These are phyloP conservation scores for Trichoderma sp. DNA, from an alignment of 2,329 filamentous ascomycete species.

Conservation along the genomic window DNA sequence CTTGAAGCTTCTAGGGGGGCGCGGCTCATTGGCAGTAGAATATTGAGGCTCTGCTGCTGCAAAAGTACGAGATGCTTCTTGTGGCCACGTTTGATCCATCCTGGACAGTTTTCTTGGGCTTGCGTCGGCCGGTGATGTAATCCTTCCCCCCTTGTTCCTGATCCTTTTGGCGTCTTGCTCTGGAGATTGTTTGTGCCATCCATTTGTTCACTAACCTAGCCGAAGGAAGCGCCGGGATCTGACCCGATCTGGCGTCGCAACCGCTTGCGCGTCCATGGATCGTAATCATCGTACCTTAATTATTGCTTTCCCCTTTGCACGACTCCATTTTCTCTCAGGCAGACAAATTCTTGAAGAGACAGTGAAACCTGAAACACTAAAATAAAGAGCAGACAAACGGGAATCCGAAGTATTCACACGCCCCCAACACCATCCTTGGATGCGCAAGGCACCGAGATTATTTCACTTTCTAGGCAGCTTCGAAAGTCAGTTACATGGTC, in stretches of 20 bases:
- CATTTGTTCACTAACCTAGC: neutral
- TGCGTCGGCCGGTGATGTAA: conserved; percentile 24
- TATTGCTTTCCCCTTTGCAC: too few relatives aligned
- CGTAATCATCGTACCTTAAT: too few relatives aligned
- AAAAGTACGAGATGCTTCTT: too few relatives aligned
- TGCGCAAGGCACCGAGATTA: conserved; percentile 24
- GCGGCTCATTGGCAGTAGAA: neutral
- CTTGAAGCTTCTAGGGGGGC: neutral
- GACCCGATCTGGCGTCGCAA: conserved; percentile 10
- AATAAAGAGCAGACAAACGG: too few relatives aligned
- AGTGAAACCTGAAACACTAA: too few relatives aligned
- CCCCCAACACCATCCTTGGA: neutral
- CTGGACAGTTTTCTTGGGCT: neutral
- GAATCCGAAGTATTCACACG: neutral
- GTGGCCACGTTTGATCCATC: neutral
- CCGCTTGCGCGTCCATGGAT: conserved; percentile 10
- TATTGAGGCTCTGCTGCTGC: conserved; percentile 23
- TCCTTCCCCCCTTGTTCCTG: neutral
- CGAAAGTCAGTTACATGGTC: neutral
- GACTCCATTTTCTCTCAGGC: conserved; percentile 10
- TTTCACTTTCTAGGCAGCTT: conserved; percentile 17
- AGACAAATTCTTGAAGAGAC: neutral
- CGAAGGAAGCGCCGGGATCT: neutral
- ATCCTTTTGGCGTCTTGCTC: too few relatives aligned
- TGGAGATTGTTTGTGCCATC: neutral